Percentiles rank a stretch among this genome's conserved stretches.
phyloP scores from a whole-genome alignment of 176 grass and related monocot genomes.

The Oryza meridionalis region DNA sequence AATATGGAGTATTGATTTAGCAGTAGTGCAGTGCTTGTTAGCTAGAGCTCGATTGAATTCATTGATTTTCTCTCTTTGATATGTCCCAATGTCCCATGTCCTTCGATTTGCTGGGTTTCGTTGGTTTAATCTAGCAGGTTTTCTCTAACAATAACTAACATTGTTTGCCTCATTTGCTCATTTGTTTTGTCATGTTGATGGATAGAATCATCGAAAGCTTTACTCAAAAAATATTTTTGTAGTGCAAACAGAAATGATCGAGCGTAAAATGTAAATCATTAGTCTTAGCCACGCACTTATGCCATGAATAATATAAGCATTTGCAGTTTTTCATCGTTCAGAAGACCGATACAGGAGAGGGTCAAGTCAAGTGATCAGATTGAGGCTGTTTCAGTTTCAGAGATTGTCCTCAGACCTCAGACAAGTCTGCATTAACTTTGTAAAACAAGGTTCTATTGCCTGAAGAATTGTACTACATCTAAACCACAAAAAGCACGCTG shows the following conservation, averaged over 20 bases:
- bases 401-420: neutral
- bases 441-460: neutral
- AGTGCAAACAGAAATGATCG: neutral
- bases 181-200: neutral
- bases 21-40: neutral
- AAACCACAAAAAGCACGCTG: no score
- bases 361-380: neutral
- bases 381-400: neutral
- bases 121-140: neutral
- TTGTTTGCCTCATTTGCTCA: neutral
- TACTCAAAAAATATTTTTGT: neutral
- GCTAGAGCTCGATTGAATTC: conserved; percentile 37
- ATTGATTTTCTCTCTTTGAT: conserved; percentile 6
- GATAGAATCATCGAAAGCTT: no score
- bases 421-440: neutral
- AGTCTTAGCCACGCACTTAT: neutral
- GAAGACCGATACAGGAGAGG: conserved; percentile 11
- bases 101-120: neutral
- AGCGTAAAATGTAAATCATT: neutral
- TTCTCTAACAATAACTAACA: neutral
- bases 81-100: no score
- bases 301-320: neutral
- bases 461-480: neutral
- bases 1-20: neutral
- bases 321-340: neutral